phyloP scores from a whole-genome alignment of 805 yeast genomes.

The Cyberlindnera sargentensis region DNA sequence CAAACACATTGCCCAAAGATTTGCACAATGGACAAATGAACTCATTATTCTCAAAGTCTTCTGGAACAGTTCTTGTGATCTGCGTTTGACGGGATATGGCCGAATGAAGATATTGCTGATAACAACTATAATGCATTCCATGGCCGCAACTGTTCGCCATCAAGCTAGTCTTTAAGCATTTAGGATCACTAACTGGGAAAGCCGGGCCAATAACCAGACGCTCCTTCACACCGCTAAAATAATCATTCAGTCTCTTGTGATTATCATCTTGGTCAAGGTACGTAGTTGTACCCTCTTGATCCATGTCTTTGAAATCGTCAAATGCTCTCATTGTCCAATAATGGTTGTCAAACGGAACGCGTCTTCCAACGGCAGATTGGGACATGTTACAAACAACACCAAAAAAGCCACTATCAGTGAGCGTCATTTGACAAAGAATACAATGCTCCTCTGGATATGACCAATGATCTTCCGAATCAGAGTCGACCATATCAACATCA shows the following conservation, averaged over 20 bases:
- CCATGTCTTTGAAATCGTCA: constrained; percentile 31
- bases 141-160: constrained; percentile 79
- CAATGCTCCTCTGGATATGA: constrained; percentile 69
- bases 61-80: constrained; percentile 78
- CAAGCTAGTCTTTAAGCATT: constrained; percentile 28
- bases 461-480: constrained; percentile 41
- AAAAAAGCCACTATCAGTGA: constrained; percentile 56
- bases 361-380: constrained; percentile 52
- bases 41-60: constrained; percentile 60
- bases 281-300: neutral
- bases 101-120: constrained; percentile 53
- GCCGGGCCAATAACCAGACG: constrained; percentile 62
- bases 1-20: constrained; percentile 72
- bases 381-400: constrained; percentile 66
- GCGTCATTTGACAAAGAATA: constrained; percentile 75
- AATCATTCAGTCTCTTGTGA: constrained; percentile 31
- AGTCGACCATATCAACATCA: constrained; percentile 33
- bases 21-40: constrained; percentile 89
- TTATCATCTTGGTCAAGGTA: constrained; percentile 7
- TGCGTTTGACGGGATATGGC: constrained; percentile 53
- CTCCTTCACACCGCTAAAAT: constrained; percentile 30
- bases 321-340: constrained; percentile 65
- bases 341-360: constrained; percentile 53
- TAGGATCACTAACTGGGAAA: constrained; percentile 27
- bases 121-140: constrained; percentile 83